These are phyloP conservation scores for Plasmodium gonderi DNA, from an alignment of 169 alveolate species.

Conservation along the genomic window DNA sequence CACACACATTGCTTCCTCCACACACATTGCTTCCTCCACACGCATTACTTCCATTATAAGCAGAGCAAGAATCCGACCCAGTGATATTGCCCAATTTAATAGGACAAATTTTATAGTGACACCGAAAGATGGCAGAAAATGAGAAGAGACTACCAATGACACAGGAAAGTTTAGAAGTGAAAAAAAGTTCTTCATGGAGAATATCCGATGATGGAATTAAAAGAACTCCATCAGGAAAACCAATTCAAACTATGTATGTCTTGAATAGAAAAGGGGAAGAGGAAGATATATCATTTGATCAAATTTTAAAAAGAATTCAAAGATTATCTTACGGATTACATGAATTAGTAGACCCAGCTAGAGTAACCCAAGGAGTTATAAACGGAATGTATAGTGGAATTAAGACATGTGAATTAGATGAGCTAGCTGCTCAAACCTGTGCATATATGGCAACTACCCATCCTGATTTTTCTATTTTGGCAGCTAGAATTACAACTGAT, in stretches of 20 bases:
- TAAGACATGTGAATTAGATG: constrained; percentile 94
- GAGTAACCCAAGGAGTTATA: constrained; percentile 92
- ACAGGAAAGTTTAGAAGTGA: constrained; percentile 1
- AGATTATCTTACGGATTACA: constrained; percentile 89
- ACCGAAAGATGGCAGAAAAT: neutral
- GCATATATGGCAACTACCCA: constrained; percentile 99
- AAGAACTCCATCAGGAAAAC: constrained; percentile 72
- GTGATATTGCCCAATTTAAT: too few relatives aligned
- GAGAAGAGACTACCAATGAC: constrained; percentile 20
- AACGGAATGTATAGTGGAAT: constrained; percentile 95
- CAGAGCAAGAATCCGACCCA: neutral
- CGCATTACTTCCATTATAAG: neutral
- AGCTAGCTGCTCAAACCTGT: constrained; percentile 98
- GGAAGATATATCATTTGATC: constrained; percentile 89
- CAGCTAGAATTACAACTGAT: constrained; percentile 97
- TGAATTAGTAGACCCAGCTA: constrained; percentile 89
- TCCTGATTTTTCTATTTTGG: constrained; percentile 97
- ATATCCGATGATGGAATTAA: constrained; percentile 62
- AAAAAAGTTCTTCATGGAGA: constrained; percentile 21
- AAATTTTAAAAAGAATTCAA: constrained; percentile 85
- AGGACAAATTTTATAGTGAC: neutral
- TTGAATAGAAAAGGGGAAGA: constrained; percentile 88
- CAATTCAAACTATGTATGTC: constrained; percentile 86
- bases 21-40: too few relatives aligned
- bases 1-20: too few relatives aligned